A percentile compares a stretch with the other conserved stretches of the same genome.
These are phyloP conservation scores for Fistulifera pelliculosa DNA, from an alignment of 108 stramenopile species.

Conservation along the genomic window DNA sequence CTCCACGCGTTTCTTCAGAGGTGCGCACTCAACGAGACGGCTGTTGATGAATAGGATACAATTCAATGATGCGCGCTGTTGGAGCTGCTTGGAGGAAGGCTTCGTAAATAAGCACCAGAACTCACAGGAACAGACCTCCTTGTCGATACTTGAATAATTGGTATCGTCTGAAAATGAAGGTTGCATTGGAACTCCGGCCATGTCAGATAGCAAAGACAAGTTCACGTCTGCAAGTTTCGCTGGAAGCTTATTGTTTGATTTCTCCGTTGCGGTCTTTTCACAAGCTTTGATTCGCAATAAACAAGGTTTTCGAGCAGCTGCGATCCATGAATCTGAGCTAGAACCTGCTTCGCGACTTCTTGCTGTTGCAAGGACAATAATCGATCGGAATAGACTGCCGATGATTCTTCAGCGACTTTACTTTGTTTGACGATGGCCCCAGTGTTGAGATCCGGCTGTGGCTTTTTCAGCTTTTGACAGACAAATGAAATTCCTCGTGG, in stretches of 20 bases:
- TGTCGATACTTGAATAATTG: not conserved
- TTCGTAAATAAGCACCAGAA: too few relatives aligned
- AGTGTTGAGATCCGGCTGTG: slow-evolving; percentile 52
- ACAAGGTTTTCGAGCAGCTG: slow-evolving; percentile 22
- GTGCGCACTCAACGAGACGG: slow-evolving; percentile 73
- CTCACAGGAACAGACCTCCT: not conserved
- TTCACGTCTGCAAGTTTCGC: too few relatives aligned
- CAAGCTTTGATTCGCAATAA: slow-evolving; percentile 1
- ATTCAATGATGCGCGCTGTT: too few relatives aligned
- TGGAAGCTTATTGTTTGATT: too few relatives aligned
- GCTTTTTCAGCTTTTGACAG: slow-evolving; percentile 49
- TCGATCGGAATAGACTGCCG: too few relatives aligned
- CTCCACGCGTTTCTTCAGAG: slow-evolving; percentile 75
- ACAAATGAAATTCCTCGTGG: slow-evolving; percentile 73
- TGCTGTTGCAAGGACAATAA: not conserved
- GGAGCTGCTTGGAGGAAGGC: too few relatives aligned
- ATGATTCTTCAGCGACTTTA: too few relatives aligned
- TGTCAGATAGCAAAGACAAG: too few relatives aligned
- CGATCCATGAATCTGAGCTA: slow-evolving; percentile 68
- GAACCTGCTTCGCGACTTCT: slow-evolving; percentile 37
- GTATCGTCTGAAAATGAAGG: not conserved
- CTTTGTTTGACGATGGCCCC: slow-evolving; percentile 35
- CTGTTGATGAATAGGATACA: slow-evolving; percentile 94
- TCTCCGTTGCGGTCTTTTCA: not conserved
- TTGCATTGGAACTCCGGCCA: slow-evolving; percentile 1